Percentiles rank a stretch among this genome's conserved stretches.
phyloP scores from a whole-genome alignment of 2,329 filamentous ascomycete genomes.

The Pseudovirgaria hyperparasitica region DNA sequence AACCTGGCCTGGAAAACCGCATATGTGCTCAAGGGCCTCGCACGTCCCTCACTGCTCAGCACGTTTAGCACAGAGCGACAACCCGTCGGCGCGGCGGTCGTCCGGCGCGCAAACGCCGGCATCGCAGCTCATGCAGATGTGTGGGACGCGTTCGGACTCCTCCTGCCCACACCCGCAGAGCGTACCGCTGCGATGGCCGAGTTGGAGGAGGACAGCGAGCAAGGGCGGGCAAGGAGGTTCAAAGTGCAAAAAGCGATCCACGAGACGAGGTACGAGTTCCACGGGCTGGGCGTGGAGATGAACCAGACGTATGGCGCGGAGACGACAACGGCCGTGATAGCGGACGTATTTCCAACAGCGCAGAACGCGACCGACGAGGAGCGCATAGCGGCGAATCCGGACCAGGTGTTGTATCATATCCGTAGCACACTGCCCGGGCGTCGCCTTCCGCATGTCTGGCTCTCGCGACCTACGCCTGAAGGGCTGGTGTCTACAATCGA shows the following conservation, averaged over 20 bases:
- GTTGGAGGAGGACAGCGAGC: slow-evolving; percentile 24
- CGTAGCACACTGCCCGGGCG: slow-evolving; percentile 45
- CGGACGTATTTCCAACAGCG: too few species aligned
- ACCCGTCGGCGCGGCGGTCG: slow-evolving; percentile 27
- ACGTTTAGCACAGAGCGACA: slow-evolving; percentile 17
- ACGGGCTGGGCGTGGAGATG: slow-evolving; percentile 47
- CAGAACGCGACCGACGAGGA: slow-evolving; percentile 33
- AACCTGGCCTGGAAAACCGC: slow-evolving; percentile 24
- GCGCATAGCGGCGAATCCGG: slow-evolving; percentile 11
- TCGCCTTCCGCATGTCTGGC: slow-evolving; percentile 50
- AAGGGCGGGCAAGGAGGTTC: slow-evolving; percentile 27
- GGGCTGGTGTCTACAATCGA: slow-evolving; percentile 44
- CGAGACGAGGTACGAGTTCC: slow-evolving; percentile 37
- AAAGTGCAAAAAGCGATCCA: slow-evolving; percentile 31
- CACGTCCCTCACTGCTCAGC: slow-evolving; percentile 9
- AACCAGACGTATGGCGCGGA: slow-evolving; percentile 41
- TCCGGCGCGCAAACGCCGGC: slow-evolving; percentile 44
- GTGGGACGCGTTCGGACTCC: slow-evolving; percentile 35
- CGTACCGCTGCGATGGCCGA: slow-evolving; percentile 29
- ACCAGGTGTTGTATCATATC: slow-evolving; percentile 31
- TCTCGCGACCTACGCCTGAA: slow-evolving; percentile 36
- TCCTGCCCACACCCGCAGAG: slow-evolving; percentile 24
- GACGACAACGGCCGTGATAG: too few species aligned
- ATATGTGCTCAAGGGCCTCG: slow-evolving; percentile 13
- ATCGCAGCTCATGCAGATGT: slow-evolving; percentile 38